These are phyloP conservation scores for Aspergillus udagawae DNA, from an alignment of 2,329 filamentous ascomycete species.

Conservation along the genomic window DNA sequence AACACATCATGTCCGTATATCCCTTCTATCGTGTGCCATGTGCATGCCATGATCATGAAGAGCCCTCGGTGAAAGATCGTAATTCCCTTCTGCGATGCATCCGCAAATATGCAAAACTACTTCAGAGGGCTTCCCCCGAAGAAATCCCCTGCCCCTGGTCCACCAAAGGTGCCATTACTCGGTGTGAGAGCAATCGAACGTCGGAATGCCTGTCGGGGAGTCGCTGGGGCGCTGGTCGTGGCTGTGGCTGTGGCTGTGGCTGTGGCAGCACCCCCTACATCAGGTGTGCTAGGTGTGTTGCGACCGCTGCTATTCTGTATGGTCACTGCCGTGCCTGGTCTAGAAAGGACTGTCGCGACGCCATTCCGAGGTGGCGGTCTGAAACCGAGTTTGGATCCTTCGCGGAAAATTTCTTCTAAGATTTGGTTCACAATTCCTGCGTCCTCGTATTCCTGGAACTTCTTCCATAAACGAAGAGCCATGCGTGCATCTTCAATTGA, in stretches of 20 bases:
- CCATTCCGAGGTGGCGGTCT: constrained; percentile 49
- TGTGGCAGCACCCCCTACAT: constrained; percentile 20
- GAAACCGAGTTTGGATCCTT: constrained; percentile 57
- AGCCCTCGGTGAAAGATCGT: background rate
- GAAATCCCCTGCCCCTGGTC: constrained; percentile 34
- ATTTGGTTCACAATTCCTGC: constrained; percentile 79
- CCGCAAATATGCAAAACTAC: constrained; percentile 13
- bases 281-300: constrained; percentile 40
- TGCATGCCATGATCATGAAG: background rate
- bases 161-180: constrained; percentile 39
- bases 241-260: constrained; percentile 8
- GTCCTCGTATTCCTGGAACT: constrained; percentile 84
- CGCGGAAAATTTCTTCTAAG: constrained; percentile 79
- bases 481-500: constrained; percentile 93
- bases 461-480: constrained; percentile 81
- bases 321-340: constrained; percentile 38
- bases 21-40: background rate
- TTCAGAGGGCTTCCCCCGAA: constrained; percentile 38
- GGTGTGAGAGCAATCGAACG: constrained; percentile 41
- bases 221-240: constrained; percentile 33
- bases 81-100: background rate
- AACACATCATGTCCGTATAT: background rate
- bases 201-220: constrained; percentile 40
- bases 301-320: constrained; percentile 38
- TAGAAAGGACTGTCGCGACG: constrained; percentile 28